Evolutionary conservation across 768 basidiomycete genomes (phyloP).

Genomic region (Clitopilus hobsonii): DNA sequence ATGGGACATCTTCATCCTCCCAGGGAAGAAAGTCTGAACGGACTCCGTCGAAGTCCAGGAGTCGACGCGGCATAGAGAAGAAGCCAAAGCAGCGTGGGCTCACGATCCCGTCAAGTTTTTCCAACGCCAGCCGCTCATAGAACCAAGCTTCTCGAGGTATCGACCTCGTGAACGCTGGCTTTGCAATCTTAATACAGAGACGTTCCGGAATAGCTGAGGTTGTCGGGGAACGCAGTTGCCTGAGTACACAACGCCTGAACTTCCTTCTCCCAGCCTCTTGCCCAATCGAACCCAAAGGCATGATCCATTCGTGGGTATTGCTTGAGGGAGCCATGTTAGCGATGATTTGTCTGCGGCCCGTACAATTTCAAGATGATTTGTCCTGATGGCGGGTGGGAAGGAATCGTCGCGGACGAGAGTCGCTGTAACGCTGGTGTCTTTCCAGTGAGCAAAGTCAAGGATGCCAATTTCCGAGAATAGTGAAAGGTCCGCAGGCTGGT

Average conservation of each 20-base stretch:
- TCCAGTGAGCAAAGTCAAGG: no score
- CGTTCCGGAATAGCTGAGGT: not conserved
- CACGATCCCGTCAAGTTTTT: not conserved
- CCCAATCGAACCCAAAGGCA: not conserved
- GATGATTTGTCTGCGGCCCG: no score
- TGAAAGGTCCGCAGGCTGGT: no score
- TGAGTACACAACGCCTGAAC: not conserved
- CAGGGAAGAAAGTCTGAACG: not conserved
- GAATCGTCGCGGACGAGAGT: no score
- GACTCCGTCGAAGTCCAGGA: not conserved
- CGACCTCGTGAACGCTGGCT: not conserved
- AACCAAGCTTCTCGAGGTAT: not conserved
- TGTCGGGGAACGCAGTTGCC: not conserved
- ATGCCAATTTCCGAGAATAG: no score
- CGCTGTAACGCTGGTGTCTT: no score
- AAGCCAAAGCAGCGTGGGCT: not conserved
- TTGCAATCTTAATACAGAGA: not conserved
- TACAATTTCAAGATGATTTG: no score
- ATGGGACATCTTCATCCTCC: not conserved
- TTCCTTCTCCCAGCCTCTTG: not conserved
- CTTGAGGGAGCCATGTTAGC: no score
- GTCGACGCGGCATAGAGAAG: not conserved
- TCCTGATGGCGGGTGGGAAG: no score
- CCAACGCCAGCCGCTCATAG: not conserved
- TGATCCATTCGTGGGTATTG: no score